phyloP scores from a whole-genome alignment of 78 protist species.

The Speleostelium caveatum region DNA sequence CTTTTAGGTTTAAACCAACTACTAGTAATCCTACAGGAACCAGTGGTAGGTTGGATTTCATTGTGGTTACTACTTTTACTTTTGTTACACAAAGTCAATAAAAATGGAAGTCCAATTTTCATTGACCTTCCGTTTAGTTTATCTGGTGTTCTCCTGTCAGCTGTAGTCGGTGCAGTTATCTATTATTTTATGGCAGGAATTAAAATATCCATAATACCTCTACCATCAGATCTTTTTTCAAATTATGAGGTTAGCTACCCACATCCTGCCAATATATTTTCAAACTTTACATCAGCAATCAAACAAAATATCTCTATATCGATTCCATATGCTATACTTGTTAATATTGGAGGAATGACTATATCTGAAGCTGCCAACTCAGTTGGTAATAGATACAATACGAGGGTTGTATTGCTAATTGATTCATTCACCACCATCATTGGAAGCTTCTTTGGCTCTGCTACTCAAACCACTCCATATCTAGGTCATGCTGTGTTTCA shows the following conservation, averaged over 20 bases:
- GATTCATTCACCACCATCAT: constrained; percentile 42
- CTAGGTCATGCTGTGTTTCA: constrained; percentile 72
- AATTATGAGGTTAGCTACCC: constrained; percentile 18
- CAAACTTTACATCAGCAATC: constrained; percentile 14
- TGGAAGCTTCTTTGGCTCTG: constrained; percentile 50
- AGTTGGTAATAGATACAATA: constrained; percentile 49
- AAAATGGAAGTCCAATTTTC: constrained; percentile 1
- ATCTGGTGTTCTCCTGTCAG: constrained; percentile 29
- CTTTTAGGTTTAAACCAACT: constrained; percentile 52
- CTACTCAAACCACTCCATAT: constrained; percentile 69
- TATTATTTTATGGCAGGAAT: constrained; percentile 68
- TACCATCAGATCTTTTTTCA: constrained; percentile 7
- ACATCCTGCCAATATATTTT: constrained; percentile 54
- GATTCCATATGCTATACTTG: constrained; percentile 68
- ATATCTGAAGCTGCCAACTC: constrained; percentile 29
- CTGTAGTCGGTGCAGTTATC: constrained; percentile 24
- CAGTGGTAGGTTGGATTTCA: constrained; percentile 61
- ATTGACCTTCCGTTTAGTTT: constrained; percentile 36
- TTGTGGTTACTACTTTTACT: constrained; percentile 28
- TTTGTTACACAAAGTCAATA: constrained; percentile 31
- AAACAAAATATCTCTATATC: constrained; percentile 55
- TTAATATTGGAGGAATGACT: constrained; percentile 58
- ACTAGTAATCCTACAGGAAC: constrained; percentile 19
- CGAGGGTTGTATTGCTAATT: constrained; percentile 14
- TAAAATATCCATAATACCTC: constrained; percentile 1